Base-by-base conservation (phyloP, 257 asterid species). In the Pogostemon cablin region DNA sequence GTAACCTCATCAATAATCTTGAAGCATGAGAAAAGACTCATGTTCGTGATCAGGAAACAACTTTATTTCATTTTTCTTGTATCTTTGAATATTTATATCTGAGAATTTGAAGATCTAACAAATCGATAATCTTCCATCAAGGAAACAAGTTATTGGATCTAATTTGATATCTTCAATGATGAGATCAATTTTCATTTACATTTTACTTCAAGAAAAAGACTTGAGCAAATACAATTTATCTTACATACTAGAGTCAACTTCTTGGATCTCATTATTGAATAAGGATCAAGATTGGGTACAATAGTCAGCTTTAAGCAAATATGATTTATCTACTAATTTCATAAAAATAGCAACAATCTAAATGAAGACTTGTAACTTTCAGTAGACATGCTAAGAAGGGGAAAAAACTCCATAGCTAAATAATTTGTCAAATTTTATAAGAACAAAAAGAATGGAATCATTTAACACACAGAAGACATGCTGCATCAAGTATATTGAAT, bases 391-490 rank as follows among this genome's bases (percentile, higher is more conserved):
- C 47, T 49, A 55, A 7, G 49, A 50, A 10, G 37, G 56, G 50
- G 3, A 37, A 8, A 40, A 17, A 43, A 34, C 39, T 41, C 50
- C 47, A 46, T 39, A 69, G 44, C 53, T 25, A 41, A 38, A 62
- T 62, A 44, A 50, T 47, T 61, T 25, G 54, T 9, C 46, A 56
- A 9, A 63, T 48, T 64, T 43, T 53, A 37, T n/a, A 58, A 60
- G 10, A 38, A 20, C 67, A 71, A 62, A 68, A 56, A 10, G 12
- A 54, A 46, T 25, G 62, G 68, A 25, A 68, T 40, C 41, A 68
- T 7, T 47, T 52, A 61, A 34, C 59, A 62, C 25, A 63, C 60
- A 32, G 62, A 67, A 40, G 55, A 34, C 42, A 60, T 17, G 12
- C 10, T 15, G 67, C 67, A 55, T 25, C 73, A 68, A 17, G 41